A percentile compares a stretch with the other conserved stretches of the same genome.
These are phyloP conservation scores for Aspergillus fructus DNA, from an alignment of 2,329 filamentous ascomycete species.

Conservation along the genomic window DNA sequence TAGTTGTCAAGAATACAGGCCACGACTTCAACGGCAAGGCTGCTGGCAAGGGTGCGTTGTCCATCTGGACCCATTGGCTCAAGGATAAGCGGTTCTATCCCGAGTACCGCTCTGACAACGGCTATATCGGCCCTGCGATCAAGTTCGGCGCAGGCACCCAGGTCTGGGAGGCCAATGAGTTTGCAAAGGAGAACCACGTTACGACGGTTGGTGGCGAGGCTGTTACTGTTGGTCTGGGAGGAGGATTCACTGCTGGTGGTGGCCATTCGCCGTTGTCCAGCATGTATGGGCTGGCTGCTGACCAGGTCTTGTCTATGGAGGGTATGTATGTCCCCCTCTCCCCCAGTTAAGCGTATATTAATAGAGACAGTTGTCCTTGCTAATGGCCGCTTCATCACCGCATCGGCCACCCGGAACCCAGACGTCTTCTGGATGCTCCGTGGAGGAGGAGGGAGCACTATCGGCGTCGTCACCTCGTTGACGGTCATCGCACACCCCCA, in stretches of 20 bases:
- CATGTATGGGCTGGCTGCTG: slow-evolving; percentile 55
- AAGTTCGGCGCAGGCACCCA: slow-evolving; percentile 54
- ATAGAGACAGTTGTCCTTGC: slow-evolving; percentile 15
- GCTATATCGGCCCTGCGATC: slow-evolving; percentile 52
- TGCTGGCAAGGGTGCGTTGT: slow-evolving; percentile 53
- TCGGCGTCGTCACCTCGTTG: slow-evolving; percentile 45
- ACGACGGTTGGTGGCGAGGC: slow-evolving; percentile 54
- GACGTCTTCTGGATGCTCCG: slow-evolving; percentile 54
- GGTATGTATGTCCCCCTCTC: slow-evolving; percentile 1
- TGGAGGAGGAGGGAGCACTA: slow-evolving; percentile 56
- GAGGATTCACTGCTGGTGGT: slow-evolving; percentile 46
- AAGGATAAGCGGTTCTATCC: slow-evolving; percentile 30
- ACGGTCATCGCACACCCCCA: slow-evolving; percentile 23
- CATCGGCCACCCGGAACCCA: slow-evolving; percentile 19
- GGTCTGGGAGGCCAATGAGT: slow-evolving; percentile 50
- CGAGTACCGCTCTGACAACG: slow-evolving; percentile 29
- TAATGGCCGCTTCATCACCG: slow-evolving; percentile 22
- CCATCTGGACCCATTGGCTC: slow-evolving; percentile 25
- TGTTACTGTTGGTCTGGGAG: slow-evolving; percentile 51
- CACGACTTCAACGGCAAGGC: slow-evolving; percentile 52
- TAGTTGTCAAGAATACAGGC: slow-evolving; percentile 46
- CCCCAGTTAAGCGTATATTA: background rate
- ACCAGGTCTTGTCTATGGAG: slow-evolving; percentile 54
- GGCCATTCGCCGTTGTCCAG: slow-evolving; percentile 46
- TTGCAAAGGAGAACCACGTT: slow-evolving; percentile 45